Evolutionary conservation across 768 basidiomycete genomes (phyloP).

Genomic region (Dacryopinax primogenitus): DNA sequence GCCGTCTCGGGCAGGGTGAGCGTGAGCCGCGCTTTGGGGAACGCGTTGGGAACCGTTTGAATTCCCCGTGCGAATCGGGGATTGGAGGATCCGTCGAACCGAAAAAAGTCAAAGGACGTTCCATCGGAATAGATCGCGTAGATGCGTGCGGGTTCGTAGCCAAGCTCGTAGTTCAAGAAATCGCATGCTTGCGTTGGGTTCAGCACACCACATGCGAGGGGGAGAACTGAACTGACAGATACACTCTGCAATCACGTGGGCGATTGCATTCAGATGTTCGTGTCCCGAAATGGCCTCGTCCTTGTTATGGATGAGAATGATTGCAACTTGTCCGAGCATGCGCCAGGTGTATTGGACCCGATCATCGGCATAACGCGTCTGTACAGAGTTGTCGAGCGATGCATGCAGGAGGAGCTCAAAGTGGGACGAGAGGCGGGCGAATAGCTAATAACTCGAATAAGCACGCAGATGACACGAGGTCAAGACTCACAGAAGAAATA

Average conservation of each 20-base stretch:
- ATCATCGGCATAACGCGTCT: neutral
- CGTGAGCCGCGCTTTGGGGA: neutral
- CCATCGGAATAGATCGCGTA: constrained; percentile 1
- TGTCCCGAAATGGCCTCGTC: neutral
- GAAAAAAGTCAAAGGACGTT: neutral
- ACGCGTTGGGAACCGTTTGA: neutral
- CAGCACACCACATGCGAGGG: neutral
- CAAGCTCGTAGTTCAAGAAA: neutral
- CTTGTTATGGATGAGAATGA: neutral
- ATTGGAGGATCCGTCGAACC: neutral
- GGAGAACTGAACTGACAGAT: neutral
- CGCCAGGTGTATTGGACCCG: neutral
- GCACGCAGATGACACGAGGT: neutral
- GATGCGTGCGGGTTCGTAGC: constrained; percentile 1
- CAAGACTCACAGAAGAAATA: neutral
- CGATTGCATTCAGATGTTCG: constrained; percentile 2
- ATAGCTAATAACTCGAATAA: neutral
- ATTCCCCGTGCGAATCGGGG: neutral
- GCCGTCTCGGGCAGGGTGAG: neutral
- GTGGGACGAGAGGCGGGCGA: neutral
- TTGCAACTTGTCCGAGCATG: neutral
- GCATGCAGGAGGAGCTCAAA: constrained; percentile 1
- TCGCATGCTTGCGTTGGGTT: neutral
- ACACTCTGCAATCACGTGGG: constrained; percentile 1
- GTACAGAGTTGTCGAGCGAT: neutral